Conservation (phyloP, 352 stramenopile species). For the Phytophthora cactorum region DNA sequence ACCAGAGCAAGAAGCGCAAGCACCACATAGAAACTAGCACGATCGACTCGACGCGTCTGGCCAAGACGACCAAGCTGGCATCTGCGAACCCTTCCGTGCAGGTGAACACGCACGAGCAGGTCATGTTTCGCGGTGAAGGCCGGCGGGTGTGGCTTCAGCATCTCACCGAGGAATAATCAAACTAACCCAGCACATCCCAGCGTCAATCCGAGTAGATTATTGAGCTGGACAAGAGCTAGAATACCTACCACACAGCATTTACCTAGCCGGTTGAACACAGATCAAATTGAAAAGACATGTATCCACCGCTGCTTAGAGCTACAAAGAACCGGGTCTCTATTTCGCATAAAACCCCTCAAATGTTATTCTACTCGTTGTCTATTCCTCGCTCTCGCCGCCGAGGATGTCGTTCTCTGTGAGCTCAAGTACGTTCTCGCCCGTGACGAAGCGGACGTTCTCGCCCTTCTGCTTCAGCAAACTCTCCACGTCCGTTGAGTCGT, state of each 20-base stretch:
- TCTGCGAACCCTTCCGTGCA: conserved; percentile 89
- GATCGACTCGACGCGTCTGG: conserved; percentile 79
- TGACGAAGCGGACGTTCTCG: conserved; percentile 76
- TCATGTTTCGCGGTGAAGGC: conserved; percentile 82
- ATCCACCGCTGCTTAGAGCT: background rate
- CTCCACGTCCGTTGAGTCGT: conserved; percentile 90
- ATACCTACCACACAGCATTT: conserved; percentile 4
- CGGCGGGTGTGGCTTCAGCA: conserved; percentile 81
- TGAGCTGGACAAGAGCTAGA: conserved; percentile 17
- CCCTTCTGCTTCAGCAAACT: conserved; percentile 81
- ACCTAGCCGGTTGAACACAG: conserved; percentile 18
- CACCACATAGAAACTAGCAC: conserved; percentile 83
- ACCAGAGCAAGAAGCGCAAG: conserved; percentile 89
- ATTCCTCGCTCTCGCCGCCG: conserved; percentile 40
- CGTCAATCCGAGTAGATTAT: background rate
- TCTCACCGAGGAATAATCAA: conserved; percentile 51
- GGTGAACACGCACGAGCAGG: conserved; percentile 87
- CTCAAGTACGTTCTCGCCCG: conserved; percentile 80
- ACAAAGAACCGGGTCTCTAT: conserved; percentile 3
- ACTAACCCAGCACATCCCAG: conserved; percentile 7
- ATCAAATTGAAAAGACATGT: conserved; percentile 8
- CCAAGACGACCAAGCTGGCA: conserved; percentile 82
- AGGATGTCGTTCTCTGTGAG: conserved; percentile 82
- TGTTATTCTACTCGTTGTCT: conserved; percentile 20
- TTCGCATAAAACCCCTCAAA: conserved; percentile 11